These are phyloP conservation scores for Scolecobasidium constrictum DNA, from an alignment of 2,329 filamentous ascomycete genomes.

Conservation along the genomic window DNA sequence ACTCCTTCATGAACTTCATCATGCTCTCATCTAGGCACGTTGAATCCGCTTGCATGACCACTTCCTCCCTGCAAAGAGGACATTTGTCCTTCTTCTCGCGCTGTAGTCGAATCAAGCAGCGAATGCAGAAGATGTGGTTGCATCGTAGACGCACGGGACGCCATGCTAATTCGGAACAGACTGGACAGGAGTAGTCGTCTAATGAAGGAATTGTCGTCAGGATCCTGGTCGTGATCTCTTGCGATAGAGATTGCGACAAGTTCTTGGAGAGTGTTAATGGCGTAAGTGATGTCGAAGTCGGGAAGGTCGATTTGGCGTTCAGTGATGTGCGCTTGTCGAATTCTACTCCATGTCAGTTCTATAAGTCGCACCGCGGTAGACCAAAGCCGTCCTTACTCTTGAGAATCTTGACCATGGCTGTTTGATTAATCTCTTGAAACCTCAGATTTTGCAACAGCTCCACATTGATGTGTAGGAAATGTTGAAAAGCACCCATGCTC, in stretches of 20 bases:
- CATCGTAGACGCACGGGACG: constrained; percentile 69
- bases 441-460: constrained; percentile 68
- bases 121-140: constrained; percentile 70
- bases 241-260: constrained; percentile 66
- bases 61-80: constrained; percentile 63
- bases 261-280: constrained; percentile 49
- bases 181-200: constrained; percentile 74
- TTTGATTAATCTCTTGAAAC: constrained; percentile 75
- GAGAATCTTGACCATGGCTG: constrained; percentile 69
- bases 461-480: constrained; percentile 63
- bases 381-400: constrained; percentile 50
- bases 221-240: constrained; percentile 61
- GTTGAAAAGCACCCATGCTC: constrained; percentile 52
- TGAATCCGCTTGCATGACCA: constrained; percentile 59
- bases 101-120: constrained; percentile 73
- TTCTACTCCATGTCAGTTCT: constrained; percentile 36
- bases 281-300: constrained; percentile 43
- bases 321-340: constrained; percentile 80
- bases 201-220: constrained; percentile 66
- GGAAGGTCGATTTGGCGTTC: constrained; percentile 54
- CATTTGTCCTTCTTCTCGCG: constrained; percentile 56
- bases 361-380: constrained; percentile 1
- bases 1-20: constrained; percentile 58
- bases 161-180: constrained; percentile 71
- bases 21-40: constrained; percentile 61